phyloP scores from a whole-genome alignment of 129 eudicot species.

The Helichrysum umbraculigerum region DNA sequence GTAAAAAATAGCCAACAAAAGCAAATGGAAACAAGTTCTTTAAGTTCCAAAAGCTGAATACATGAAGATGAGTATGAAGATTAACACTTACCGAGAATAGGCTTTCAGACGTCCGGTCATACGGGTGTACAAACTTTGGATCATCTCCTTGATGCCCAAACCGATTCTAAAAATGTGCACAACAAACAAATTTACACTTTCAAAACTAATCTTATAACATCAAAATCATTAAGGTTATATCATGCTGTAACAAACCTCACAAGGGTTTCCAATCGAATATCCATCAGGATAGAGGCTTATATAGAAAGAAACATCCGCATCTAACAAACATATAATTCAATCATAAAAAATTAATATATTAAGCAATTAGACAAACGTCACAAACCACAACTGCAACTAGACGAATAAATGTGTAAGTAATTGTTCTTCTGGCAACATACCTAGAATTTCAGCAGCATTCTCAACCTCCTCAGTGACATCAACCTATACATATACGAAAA shows the following conservation, averaged over 20 bases:
- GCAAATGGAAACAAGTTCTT: slow-evolving; percentile 9
- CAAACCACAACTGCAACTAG: neutral
- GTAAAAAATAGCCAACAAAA: neutral
- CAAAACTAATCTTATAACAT: neutral
- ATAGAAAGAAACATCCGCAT: slow-evolving; percentile 73
- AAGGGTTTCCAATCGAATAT: slow-evolving; percentile 67
- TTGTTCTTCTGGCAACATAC: slow-evolving; percentile 36
- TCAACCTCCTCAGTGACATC: slow-evolving; percentile 33
- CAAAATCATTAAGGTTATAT: neutral
- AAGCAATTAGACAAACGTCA: neutral
- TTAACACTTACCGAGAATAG: slow-evolving; percentile 66
- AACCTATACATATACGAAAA: slow-evolving; percentile 32
- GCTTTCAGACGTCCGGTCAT: slow-evolving; percentile 80
- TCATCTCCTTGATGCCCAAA: slow-evolving; percentile 52
- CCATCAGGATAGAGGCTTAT: slow-evolving; percentile 83
- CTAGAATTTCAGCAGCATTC: slow-evolving; percentile 39
- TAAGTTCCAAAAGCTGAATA: neutral
- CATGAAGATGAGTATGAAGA: slow-evolving; percentile 1
- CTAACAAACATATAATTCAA: slow-evolving; percentile 33
- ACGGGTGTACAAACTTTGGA: slow-evolving; percentile 74
- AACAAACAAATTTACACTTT: slow-evolving; percentile 17
- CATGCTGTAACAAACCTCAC: slow-evolving; percentile 58
- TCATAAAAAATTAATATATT: neutral
- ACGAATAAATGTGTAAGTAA: neutral
- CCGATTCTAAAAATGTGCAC: slow-evolving; percentile 47